Evolutionary conservation across 192 early-diverging fungal genomes (phyloP).

Genomic region (Podila epigama): DNA sequence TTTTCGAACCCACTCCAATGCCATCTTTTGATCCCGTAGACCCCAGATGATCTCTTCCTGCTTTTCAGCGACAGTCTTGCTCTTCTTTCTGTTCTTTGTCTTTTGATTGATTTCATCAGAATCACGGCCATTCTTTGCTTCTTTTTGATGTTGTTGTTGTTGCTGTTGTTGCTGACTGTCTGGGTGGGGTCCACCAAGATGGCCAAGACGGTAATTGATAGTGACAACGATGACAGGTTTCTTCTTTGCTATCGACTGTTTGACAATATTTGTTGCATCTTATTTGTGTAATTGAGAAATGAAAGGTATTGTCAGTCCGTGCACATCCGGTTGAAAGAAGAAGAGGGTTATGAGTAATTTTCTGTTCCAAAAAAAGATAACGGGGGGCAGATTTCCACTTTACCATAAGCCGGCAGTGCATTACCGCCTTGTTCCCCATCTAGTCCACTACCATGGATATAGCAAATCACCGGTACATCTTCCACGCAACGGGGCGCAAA

Average conservation of each 20-base stretch:
- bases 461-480: conserved; percentile 38
- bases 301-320: not conserved
- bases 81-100: not conserved
- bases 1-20: conserved; percentile 32
- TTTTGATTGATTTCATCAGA: too few species aligned
- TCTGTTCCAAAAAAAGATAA: conserved; percentile 1
- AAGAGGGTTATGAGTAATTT: not conserved
- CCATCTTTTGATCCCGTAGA: conserved; percentile 34
- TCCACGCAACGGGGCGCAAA: conserved; percentile 26
- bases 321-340: not conserved
- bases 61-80: not conserved
- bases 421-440: conserved; percentile 33
- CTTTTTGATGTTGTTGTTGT: too few species aligned
- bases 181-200: conserved; percentile 4
- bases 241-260: conserved; percentile 29
- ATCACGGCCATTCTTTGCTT: too few species aligned
- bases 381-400: not conserved
- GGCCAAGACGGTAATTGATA: conserved; percentile 56
- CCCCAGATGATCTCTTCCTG: conserved; percentile 12
- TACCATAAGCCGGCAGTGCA: conserved; percentile 40
- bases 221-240: conserved; percentile 55
- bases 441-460: conserved; percentile 38
- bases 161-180: not conserved
- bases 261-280: conserved; percentile 48
- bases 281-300: not conserved